Conservation (phyloP, 2,329 filamentous ascomycete species). For the Macroventuria anomochaeta region DNA sequence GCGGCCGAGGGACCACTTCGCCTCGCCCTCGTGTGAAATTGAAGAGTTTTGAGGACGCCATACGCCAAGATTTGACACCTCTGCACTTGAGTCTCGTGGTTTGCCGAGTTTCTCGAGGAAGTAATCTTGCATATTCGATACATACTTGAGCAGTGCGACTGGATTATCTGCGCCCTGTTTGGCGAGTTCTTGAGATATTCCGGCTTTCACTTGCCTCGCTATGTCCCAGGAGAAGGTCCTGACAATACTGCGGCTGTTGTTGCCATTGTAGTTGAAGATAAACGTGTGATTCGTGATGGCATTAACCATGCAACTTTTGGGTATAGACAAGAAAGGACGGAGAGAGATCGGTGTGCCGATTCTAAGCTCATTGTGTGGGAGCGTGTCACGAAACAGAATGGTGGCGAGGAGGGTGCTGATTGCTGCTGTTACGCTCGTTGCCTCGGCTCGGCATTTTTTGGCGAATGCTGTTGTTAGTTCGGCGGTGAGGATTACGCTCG, state of each 20-base stretch:
- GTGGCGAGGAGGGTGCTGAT: slow-evolving; percentile 51
- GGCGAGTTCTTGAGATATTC: slow-evolving; percentile 21
- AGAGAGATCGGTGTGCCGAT: slow-evolving; percentile 49
- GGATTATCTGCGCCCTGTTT: slow-evolving; percentile 40
- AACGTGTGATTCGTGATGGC: slow-evolving; percentile 13
- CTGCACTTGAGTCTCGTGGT: slow-evolving; percentile 48
- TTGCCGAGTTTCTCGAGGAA: slow-evolving; percentile 50
- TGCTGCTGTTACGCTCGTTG: slow-evolving; percentile 52
- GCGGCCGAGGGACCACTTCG: slow-evolving; percentile 43
- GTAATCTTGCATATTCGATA: slow-evolving; percentile 49
- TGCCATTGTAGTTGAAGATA: neutral
- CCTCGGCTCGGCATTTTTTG: slow-evolving; percentile 45
- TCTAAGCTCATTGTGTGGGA: slow-evolving; percentile 39
- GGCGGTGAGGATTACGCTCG: slow-evolving; percentile 43
- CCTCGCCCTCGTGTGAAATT: neutral
- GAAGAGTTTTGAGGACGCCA: slow-evolving; percentile 15
- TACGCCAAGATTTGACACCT: slow-evolving; percentile 57
- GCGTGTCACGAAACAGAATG: slow-evolving; percentile 43
- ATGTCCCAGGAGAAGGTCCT: slow-evolving; percentile 31
- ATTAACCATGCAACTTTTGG: slow-evolving; percentile 42
- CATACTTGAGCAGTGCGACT: slow-evolving; percentile 50
- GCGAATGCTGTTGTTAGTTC: slow-evolving; percentile 39
- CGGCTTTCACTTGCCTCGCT: slow-evolving; percentile 23
- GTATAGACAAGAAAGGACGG: slow-evolving; percentile 43
- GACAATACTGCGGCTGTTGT: neutral